Evolutionary conservation across 306 rosid species (phyloP).

Genomic region (Alnus rubra): DNA sequence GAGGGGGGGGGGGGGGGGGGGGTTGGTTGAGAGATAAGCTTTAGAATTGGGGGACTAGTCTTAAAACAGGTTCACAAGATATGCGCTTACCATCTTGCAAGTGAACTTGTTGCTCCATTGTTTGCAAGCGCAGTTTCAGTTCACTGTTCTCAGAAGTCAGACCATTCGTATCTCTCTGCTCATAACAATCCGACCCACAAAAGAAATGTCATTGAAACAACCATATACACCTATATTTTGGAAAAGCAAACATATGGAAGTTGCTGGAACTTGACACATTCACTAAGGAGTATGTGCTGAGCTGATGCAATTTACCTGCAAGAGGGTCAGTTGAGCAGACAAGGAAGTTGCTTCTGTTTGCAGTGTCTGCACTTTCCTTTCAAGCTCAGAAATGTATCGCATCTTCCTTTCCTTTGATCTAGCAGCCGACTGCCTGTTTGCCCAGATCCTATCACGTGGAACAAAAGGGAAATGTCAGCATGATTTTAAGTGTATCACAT

Average conservation of each 20-base stretch:
- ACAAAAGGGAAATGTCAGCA: slow-evolving; percentile 28
- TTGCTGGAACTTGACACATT: neutral
- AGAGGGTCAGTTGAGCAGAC: slow-evolving; percentile 86
- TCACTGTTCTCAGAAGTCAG: slow-evolving; percentile 88
- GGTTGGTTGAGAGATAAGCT: neutral
- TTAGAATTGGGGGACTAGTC: neutral
- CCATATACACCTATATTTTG: no score
- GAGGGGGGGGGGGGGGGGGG: neutral
- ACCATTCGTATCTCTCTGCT: slow-evolving; percentile 88
- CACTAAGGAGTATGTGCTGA: neutral
- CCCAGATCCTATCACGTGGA: slow-evolving; percentile 79
- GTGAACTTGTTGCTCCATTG: slow-evolving; percentile 98
- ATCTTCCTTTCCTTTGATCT: slow-evolving; percentile 98
- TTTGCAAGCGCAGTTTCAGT: slow-evolving; percentile 88
- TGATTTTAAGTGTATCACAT: slow-evolving; percentile 1
- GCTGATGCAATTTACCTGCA: slow-evolving; percentile 62
- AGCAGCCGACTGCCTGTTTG: slow-evolving; percentile 97
- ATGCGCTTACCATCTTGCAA: slow-evolving; percentile 81
- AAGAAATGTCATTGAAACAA: slow-evolving; percentile 4
- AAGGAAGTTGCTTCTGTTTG: slow-evolving; percentile 95
- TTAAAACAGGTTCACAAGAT: neutral
- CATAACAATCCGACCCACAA: slow-evolving; percentile 18
- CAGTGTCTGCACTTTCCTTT: slow-evolving; percentile 90
- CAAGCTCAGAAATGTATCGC: slow-evolving; percentile 95
- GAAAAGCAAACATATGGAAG: neutral